These are phyloP conservation scores for Harringtonia lauricola DNA, from an alignment of 2,329 filamentous ascomycete genomes.

Conservation along the genomic window DNA sequence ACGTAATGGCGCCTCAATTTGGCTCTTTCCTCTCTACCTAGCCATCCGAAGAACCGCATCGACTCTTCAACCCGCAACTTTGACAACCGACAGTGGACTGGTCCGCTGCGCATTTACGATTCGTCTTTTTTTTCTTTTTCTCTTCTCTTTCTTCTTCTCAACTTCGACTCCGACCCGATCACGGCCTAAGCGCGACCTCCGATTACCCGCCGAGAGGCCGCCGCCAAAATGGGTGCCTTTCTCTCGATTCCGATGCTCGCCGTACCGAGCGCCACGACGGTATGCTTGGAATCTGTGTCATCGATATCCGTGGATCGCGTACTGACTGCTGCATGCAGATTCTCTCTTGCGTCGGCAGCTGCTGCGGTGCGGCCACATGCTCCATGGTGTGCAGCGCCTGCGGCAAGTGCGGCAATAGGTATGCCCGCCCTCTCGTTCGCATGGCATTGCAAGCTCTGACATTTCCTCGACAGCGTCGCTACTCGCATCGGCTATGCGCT, in stretches of 20 bases:
- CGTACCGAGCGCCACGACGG: constrained; percentile 73
- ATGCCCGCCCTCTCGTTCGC: constrained; percentile 15
- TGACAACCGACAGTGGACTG: background rate
- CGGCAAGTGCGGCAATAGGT: constrained; percentile 95
- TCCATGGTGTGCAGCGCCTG: constrained; percentile 92
- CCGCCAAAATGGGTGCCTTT: constrained; percentile 69
- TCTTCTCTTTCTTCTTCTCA: background rate
- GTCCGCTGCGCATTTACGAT: no score
- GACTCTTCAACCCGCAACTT: no score
- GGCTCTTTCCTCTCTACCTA: no score
- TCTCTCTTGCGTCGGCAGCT: constrained; percentile 53
- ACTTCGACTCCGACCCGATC: background rate
- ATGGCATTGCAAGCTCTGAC: no score
- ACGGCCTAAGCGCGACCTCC: no score
- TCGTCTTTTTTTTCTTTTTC: background rate
- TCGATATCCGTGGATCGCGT: no score
- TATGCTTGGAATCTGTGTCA: constrained; percentile 37
- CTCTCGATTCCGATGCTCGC: constrained; percentile 84
- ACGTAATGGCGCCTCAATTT: background rate
- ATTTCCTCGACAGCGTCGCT: constrained; percentile 59
- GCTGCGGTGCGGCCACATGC: constrained; percentile 93
- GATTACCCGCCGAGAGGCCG: background rate
- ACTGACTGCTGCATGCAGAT: constrained; percentile 1
- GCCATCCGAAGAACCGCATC: no score
- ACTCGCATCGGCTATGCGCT: constrained; percentile 95